phyloP scores from a whole-genome alignment of 2,329 filamentous ascomycete genomes.

The Aspergillus piperis region DNA sequence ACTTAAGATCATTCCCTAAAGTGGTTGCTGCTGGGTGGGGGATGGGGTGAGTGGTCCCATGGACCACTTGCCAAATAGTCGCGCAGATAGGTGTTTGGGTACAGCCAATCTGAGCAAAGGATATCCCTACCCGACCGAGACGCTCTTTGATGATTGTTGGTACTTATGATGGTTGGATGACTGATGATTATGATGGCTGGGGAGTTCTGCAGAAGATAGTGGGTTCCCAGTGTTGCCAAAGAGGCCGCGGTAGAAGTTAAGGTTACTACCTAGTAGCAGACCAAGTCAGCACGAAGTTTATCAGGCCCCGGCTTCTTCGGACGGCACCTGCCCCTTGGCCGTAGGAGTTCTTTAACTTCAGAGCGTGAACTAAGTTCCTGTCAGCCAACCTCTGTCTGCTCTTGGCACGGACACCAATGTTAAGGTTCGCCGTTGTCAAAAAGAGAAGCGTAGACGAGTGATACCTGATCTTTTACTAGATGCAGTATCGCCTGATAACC shows the following conservation, averaged over 20 bases:
- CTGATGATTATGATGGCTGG: not conserved
- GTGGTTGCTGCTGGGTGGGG: slow-evolving; percentile 4
- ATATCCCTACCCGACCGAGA: not conserved
- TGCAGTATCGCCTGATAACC: not conserved
- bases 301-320: not conserved
- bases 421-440: not conserved
- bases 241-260: not conserved
- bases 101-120: not conserved
- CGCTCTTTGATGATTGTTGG: not conserved
- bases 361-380: not conserved
- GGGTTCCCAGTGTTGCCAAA: not conserved
- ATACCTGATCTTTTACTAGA: not conserved
- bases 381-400: not conserved
- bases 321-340: not conserved
- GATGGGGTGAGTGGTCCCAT: not conserved
- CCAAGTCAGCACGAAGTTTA: not conserved
- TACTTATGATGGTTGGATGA: not conserved
- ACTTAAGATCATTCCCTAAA: slow-evolving; percentile 1
- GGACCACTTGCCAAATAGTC: not conserved
- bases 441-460: not conserved
- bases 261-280: not conserved
- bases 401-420: not conserved
- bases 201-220: not conserved
- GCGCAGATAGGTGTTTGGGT: not conserved
- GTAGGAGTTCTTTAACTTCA: not conserved